Evolutionary conservation across 257 asterid genomes (phyloP).

Genomic region (Cordia subcordata): DNA sequence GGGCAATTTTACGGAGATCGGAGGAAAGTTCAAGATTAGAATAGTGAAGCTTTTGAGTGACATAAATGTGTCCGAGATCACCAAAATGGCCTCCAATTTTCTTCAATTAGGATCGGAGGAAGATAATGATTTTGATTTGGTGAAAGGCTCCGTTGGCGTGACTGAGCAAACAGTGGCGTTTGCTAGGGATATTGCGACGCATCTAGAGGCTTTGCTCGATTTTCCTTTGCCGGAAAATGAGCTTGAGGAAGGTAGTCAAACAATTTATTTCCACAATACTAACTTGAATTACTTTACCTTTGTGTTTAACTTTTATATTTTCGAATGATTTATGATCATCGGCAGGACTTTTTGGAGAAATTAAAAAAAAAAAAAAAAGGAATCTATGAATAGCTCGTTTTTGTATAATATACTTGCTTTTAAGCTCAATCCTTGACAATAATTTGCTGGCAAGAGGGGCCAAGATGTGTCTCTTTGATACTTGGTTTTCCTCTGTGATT

Average conservation of each 20-base stretch:
- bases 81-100: constrained; percentile 79
- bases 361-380: too few species aligned
- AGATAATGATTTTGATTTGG: constrained; percentile 19
- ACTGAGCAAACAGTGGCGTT: constrained; percentile 80
- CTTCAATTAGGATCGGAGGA: constrained; percentile 70
- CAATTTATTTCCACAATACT: background rate
- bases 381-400: too few species aligned
- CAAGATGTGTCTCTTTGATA: too few species aligned
- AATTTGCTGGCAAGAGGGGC: too few species aligned
- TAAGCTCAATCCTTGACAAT: too few species aligned
- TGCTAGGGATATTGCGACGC: constrained; percentile 72
- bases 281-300: too few species aligned
- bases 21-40: constrained; percentile 85
- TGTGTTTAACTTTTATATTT: background rate
- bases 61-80: constrained; percentile 78
- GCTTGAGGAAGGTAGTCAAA: constrained; percentile 39
- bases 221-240: constrained; percentile 62
- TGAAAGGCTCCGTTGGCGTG: constrained; percentile 63
- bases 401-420: too few species aligned
- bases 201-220: constrained; percentile 93
- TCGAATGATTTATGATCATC: too few species aligned
- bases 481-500: too few species aligned
- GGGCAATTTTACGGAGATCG: constrained; percentile 84
- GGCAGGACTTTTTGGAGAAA: too few species aligned
- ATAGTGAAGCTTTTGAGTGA: constrained; percentile 74